Percentiles rank a stretch among this genome's conserved stretches.
phyloP scores from a whole-genome alignment of 805 yeast genomes.

The Deakozyma indianensis region DNA sequence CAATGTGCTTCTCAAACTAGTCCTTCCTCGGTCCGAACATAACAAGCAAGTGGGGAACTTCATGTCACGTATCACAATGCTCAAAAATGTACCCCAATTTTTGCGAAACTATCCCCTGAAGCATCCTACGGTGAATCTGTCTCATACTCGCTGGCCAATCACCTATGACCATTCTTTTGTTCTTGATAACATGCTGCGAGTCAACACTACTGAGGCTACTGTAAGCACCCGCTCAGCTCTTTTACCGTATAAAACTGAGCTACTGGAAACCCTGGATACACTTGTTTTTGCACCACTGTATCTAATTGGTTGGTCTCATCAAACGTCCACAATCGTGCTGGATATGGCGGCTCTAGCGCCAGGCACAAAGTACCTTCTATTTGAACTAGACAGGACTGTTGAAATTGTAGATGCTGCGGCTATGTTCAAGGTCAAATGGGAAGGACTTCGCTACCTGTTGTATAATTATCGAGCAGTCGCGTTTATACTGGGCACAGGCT shows the following conservation, averaged over 20 bases:
- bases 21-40: neutral
- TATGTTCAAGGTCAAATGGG: slow-evolving; percentile 17
- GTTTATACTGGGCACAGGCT: slow-evolving; percentile 13
- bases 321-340: slow-evolving; percentile 13
- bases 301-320: slow-evolving; percentile 14
- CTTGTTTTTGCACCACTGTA: slow-evolving; percentile 18
- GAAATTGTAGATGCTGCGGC: slow-evolving; percentile 13
- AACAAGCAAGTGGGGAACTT: neutral
- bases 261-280: slow-evolving; percentile 16
- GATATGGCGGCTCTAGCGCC: slow-evolving; percentile 12
- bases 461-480: slow-evolving; percentile 12
- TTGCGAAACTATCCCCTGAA: neutral
- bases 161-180: neutral
- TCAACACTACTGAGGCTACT: neutral
- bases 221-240: neutral
- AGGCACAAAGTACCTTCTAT: slow-evolving; percentile 8
- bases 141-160: neutral
- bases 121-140: neutral
- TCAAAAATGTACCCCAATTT: neutral
- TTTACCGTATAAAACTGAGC: slow-evolving; percentile 15
- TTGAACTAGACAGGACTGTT: slow-evolving; percentile 13
- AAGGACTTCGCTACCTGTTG: slow-evolving; percentile 19
- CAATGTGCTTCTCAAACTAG: neutral
- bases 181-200: neutral
- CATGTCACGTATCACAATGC: neutral